A percentile compares a stretch with the other conserved stretches of the same genome.
These are phyloP conservation scores for Yarrowia osloensis DNA, from an alignment of 805 yeast genomes.

Conservation along the genomic window DNA sequence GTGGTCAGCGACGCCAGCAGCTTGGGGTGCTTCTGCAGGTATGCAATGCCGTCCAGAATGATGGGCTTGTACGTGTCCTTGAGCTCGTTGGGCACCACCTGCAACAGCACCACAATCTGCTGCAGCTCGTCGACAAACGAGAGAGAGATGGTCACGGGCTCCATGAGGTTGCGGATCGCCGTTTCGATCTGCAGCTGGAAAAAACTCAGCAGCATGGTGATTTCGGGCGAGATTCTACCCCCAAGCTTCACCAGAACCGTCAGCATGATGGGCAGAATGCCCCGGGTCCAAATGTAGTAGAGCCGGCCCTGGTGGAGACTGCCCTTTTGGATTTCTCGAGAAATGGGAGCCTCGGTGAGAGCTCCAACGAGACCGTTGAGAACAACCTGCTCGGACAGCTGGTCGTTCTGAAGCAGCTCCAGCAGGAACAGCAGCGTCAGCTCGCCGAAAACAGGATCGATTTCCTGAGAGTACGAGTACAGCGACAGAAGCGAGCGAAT, in stretches of 20 bases:
- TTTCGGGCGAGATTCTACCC: conserved; percentile 61
- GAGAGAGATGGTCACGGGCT: conserved; percentile 51
- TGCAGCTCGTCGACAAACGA: conserved; percentile 61
- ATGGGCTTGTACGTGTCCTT: conserved; percentile 37
- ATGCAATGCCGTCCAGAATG: conserved; percentile 62
- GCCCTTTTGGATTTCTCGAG: conserved; percentile 67
- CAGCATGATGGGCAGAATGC: conserved; percentile 68
- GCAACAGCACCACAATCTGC: conserved; percentile 66
- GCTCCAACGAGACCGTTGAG: conserved; percentile 65
- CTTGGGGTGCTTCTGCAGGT: conserved; percentile 83
- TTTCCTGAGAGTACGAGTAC: conserved; percentile 66
- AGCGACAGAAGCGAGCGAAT: conserved; percentile 62
- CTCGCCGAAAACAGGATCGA: conserved; percentile 73
- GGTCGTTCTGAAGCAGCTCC: conserved; percentile 63
- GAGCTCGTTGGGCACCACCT: conserved; percentile 46
- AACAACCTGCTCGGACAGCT: conserved; percentile 67
- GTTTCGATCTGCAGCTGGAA: conserved; percentile 67
- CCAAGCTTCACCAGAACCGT: conserved; percentile 65
- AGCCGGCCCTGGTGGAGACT: conserved; percentile 51
- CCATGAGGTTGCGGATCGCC: conserved; percentile 69
- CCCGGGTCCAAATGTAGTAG: conserved; percentile 84
- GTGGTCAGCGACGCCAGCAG: conserved; percentile 69
- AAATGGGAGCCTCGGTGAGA: conserved; percentile 72
- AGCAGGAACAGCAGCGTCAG: conserved; percentile 65
- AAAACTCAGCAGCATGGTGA: conserved; percentile 59